Evolutionary conservation across 148 eudicot genomes (phyloP).

Genomic region (Persicaria tinctoria): DNA sequence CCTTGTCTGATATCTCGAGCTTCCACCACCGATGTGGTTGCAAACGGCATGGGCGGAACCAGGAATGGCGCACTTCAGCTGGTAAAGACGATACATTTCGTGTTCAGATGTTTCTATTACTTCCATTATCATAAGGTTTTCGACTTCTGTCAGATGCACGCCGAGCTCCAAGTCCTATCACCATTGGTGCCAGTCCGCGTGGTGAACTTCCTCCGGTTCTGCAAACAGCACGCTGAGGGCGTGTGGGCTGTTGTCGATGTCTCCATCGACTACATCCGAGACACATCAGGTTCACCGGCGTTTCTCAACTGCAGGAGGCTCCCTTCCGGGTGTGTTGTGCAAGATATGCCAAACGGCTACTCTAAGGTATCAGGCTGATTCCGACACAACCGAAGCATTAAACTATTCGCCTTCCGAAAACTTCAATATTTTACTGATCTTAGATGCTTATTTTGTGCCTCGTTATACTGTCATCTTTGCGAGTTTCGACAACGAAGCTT

Average conservation of each 20-base stretch:
- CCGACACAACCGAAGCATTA: slow-evolving; percentile 7
- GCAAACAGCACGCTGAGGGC: slow-evolving; percentile 61
- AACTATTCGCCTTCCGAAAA: neutral
- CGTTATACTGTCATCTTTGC: slow-evolving; percentile 19
- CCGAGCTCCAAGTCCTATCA: slow-evolving; percentile 41
- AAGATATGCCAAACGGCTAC: slow-evolving; percentile 63
- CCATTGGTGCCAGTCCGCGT: slow-evolving; percentile 62
- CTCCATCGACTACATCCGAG: slow-evolving; percentile 63
- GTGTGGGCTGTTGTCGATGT: slow-evolving; percentile 81
- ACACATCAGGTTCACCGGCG: slow-evolving; percentile 43
- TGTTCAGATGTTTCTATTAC: neutral
- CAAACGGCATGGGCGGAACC: slow-evolving; percentile 40
- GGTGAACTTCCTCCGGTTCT: slow-evolving; percentile 56
- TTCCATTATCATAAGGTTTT: neutral
- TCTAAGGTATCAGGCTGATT: slow-evolving; percentile 45
- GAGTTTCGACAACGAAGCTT: slow-evolving; percentile 29
- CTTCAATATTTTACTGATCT: slow-evolving; percentile 19
- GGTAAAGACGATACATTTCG: slow-evolving; percentile 28
- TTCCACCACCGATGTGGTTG: slow-evolving; percentile 39
- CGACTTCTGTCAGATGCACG: slow-evolving; percentile 23
- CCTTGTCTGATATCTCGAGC: slow-evolving; percentile 51
- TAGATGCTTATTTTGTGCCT: slow-evolving; percentile 57
- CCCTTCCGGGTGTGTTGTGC: slow-evolving; percentile 79
- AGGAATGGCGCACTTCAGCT: slow-evolving; percentile 59
- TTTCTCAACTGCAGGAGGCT: slow-evolving; percentile 52